Percentiles rank a stretch among this genome's conserved stretches.
phyloP scores from a whole-genome alignment of 2,329 filamentous ascomycete species.

The Colletotrichum euphorbiae region DNA sequence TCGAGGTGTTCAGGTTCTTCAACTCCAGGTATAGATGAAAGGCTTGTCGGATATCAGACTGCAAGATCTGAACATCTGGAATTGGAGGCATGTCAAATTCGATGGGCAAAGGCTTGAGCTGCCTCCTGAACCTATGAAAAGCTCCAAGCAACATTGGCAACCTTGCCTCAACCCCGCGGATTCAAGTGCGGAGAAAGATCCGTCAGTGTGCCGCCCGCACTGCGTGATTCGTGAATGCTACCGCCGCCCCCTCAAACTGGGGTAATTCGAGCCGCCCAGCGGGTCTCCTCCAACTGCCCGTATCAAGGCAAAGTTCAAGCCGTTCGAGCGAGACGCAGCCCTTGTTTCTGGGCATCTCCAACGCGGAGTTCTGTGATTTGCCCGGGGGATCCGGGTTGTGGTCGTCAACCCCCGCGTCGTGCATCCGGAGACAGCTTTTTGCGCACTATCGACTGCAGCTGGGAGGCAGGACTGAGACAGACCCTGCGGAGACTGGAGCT shows the following conservation, averaged over 20 bases:
- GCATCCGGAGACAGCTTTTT: neutral
- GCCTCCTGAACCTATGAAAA: neutral
- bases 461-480: constrained; percentile 19
- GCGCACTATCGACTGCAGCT: constrained; percentile 18
- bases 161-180: constrained; percentile 1
- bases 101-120: neutral
- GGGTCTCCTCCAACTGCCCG: constrained; percentile 7
- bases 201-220: neutral
- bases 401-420: neutral
- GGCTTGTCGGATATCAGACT: neutral
- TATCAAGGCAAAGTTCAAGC: constrained; percentile 17
- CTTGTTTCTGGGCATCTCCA: neutral
- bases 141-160: neutral
- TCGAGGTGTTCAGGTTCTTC: neutral
- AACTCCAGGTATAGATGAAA: too few relatives aligned
- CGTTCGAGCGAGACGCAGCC: neutral
- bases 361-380: constrained; percentile 23
- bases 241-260: constrained; percentile 17
- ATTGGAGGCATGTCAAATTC: neutral
- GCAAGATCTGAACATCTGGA: neutral
- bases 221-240: neutral
- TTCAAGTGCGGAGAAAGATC: constrained; percentile 28
- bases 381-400: neutral
- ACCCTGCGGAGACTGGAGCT: neutral
- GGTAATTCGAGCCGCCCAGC: constrained; percentile 36